Percentiles rank a stretch among this genome's conserved stretches.
Conservation (phyloP, 352 stramenopile species). For the Thalassiosira livingstoniorum region DNA sequence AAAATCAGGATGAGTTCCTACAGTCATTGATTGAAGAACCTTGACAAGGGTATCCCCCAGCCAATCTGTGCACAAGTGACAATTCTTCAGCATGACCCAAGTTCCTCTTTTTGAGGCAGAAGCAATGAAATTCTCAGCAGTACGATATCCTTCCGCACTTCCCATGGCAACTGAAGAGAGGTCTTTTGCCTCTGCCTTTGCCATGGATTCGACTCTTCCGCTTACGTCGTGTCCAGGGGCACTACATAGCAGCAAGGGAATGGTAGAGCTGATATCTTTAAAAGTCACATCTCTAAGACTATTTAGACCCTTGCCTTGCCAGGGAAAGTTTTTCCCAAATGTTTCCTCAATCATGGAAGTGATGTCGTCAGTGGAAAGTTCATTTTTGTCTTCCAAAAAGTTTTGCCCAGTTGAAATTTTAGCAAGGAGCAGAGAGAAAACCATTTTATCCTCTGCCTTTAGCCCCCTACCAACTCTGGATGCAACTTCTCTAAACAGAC, state of each 20-base stretch:
- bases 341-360: constrained; percentile 79
- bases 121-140: constrained; percentile 94
- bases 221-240: constrained; percentile 98
- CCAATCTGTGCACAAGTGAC: constrained; percentile 98
- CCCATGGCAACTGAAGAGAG: constrained; percentile 98
- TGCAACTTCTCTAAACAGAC: constrained; percentile 93
- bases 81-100: constrained; percentile 99
- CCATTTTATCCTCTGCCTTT: constrained; percentile 97
- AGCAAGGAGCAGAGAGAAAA: constrained; percentile 95
- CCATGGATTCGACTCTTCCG: constrained; percentile 95
- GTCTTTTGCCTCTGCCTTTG: constrained; percentile 90
- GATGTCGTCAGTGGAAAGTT: constrained; percentile 82
- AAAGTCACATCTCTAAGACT: constrained; percentile 93
- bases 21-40: constrained; percentile 88
- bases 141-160: constrained; percentile 94
- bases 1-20: constrained; percentile 84
- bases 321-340: constrained; percentile 93
- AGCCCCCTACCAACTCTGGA: constrained; percentile 93
- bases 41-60: constrained; percentile 96
- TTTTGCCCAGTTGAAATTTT: constrained; percentile 78
- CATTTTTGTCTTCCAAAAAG: constrained; percentile 67
- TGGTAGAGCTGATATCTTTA: constrained; percentile 89
- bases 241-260: constrained; percentile 96
- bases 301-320: constrained; percentile 92
- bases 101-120: constrained; percentile 94